Evolutionary conservation across 495 filamentous ascomycete genomes (phyloP), one percentile per base, ranked within the genome.

Genomic region (Penicillium canariense): DNA sequence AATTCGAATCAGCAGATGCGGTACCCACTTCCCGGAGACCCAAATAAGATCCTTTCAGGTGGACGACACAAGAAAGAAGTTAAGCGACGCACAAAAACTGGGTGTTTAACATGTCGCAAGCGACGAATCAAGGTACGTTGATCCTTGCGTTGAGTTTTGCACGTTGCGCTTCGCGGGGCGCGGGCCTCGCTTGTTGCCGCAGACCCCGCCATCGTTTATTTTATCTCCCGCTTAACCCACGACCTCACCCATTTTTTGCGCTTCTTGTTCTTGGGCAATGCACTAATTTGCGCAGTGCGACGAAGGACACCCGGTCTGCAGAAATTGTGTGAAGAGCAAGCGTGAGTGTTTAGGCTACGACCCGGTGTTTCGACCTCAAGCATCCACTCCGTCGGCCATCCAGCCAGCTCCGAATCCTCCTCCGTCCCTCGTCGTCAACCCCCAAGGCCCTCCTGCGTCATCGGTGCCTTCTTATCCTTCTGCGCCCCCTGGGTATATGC

Each of bases 281-380:
- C 30, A 60, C 56, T 62, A 42, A 55, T 62, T 48, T 60, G 50
- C 10, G 59, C 48, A 59, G 94, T 98, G 94, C 77, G 94, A 98
- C 81, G 94, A 98, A 78, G 84, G 82, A 25, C 92, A 97, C 74
- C 94, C 94, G 7, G 83, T 87, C 44, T 98, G 94, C 78, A 87
- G 92, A 65, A 98, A 98, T 72, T 98, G 94, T 74, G 87, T 92
- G 67, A 98, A 97, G 73, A 96, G 91, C 65, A 97, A 97, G 72
- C 89, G 94, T 62, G 94, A 97, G 66, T 98, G 94, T 68, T 71
- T 96, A 46, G 94, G 94, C 40, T 98, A 98, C 84, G 94, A 98
- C 68, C 94, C 94, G 32, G 95, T 97, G 56, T 98, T 98, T 77
- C 95, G 96, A 71, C 83, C 87, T 62, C 88, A 91, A 63, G 85